These are phyloP conservation scores for Neurospora terricola DNA, from an alignment of 495 filamentous ascomycete genomes.

Conservation along the genomic window DNA sequence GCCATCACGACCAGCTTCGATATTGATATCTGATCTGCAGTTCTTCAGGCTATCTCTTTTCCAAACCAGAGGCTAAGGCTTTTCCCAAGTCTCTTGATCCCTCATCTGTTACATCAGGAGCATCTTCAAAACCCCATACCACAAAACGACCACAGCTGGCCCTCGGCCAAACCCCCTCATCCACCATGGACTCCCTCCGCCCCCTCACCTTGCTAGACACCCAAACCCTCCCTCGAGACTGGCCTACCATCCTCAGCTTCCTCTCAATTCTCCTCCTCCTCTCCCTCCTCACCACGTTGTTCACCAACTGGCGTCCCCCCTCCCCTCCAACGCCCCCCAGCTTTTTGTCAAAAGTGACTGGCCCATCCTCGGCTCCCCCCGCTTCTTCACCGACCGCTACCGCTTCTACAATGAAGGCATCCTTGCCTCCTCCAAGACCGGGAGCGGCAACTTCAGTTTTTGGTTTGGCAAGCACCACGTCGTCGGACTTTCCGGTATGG, in stretches of 20 bases:
- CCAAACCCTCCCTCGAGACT: not conserved
- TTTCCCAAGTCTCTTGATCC: not conserved
- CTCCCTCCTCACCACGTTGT: slow-evolving; percentile 1
- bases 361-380: slow-evolving; percentile 13
- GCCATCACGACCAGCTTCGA: not conserved
- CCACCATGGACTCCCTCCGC: not conserved
- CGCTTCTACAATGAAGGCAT: slow-evolving; percentile 8
- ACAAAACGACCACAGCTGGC: not conserved
- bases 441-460: slow-evolving; percentile 34
- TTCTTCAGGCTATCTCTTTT: not conserved
- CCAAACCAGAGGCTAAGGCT: not conserved
- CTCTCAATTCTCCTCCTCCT: not conserved
- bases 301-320: slow-evolving; percentile 12
- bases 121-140: not conserved
- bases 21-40: not conserved
- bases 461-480: slow-evolving; percentile 36
- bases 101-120: no score
- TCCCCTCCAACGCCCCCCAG: not conserved
- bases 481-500: slow-evolving; percentile 29
- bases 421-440: slow-evolving; percentile 12
- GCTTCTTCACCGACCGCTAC: slow-evolving; percentile 14
- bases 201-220: not conserved
- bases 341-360: slow-evolving; percentile 12
- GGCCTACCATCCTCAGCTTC: not conserved
- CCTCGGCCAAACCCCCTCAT: not conserved